phyloP scores from a whole-genome alignment of 148 eudicot species.

The Euryodendron excelsum region DNA sequence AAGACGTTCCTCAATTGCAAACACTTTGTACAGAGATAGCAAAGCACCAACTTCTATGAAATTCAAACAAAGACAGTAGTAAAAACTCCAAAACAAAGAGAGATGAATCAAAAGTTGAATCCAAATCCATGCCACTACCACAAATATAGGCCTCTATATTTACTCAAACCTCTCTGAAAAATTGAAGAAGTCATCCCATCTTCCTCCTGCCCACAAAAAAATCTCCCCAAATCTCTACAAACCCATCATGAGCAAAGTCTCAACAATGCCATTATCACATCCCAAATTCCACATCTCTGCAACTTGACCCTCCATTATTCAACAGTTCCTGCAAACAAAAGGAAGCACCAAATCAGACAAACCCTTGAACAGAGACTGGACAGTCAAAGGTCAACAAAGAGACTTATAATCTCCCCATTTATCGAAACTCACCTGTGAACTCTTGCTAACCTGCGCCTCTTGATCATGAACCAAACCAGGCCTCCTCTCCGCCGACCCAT shows the following conservation, averaged over 20 bases:
- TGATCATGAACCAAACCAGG: slow-evolving; percentile 5
- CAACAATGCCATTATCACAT: slow-evolving; percentile 27
- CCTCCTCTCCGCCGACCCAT: slow-evolving; percentile 22
- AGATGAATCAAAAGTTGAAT: slow-evolving; percentile 8
- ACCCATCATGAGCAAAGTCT: too few species aligned
- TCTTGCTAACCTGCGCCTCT: too few species aligned
- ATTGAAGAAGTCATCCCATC: not conserved
- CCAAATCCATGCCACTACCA: slow-evolving; percentile 11
- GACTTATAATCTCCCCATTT: slow-evolving; percentile 22
- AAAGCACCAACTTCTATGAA: slow-evolving; percentile 9
- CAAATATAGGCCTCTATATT: slow-evolving; percentile 5
- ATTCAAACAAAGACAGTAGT: not conserved
- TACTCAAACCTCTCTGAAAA: slow-evolving; percentile 1
- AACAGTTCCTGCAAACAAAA: slow-evolving; percentile 33
- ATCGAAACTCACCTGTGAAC: slow-evolving; percentile 17
- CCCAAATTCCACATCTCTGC: slow-evolving; percentile 49
- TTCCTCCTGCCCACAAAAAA: too few species aligned
- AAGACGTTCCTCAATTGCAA: slow-evolving; percentile 8
- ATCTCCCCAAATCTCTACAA: slow-evolving; percentile 15
- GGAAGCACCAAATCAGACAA: not conserved
- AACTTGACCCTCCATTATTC: slow-evolving; percentile 40
- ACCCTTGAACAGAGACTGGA: too few species aligned
- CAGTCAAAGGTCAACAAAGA: too few species aligned
- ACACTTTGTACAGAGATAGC: slow-evolving; percentile 22
- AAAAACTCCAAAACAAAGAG: not conserved